Conservation (phyloP, 345 rosid species). For the Arabidopsis arenosa region DNA sequence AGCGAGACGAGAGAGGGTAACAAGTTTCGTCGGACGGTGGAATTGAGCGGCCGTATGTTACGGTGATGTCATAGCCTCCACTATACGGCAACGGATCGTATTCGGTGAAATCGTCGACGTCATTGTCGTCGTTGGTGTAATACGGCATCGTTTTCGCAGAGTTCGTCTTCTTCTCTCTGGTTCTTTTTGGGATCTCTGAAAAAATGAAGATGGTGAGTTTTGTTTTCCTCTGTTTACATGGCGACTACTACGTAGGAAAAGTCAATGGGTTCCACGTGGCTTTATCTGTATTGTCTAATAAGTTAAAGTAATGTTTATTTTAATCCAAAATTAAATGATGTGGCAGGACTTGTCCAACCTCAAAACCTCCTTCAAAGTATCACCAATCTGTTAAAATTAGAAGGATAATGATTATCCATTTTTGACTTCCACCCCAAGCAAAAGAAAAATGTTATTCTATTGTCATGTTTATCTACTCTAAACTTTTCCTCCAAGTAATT, state of each 20-base stretch:
- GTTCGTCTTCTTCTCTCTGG: background rate
- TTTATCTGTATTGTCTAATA: background rate
- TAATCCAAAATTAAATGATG: too few relatives aligned
- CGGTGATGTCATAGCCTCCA: constrained; percentile 75
- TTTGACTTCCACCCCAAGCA: too few relatives aligned
- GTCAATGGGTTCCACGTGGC: constrained; percentile 40
- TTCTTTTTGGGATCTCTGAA: background rate
- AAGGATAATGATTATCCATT: too few relatives aligned
- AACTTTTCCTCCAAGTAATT: too few relatives aligned
- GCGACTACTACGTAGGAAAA: constrained; percentile 31
- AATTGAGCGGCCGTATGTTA: constrained; percentile 80
- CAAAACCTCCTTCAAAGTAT: too few relatives aligned
- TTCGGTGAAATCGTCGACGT: constrained; percentile 71
- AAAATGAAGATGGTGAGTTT: background rate
- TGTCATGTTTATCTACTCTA: too few relatives aligned
- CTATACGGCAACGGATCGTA: constrained; percentile 85
- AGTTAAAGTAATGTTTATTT: background rate
- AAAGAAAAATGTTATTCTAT: too few relatives aligned
- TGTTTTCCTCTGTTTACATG: constrained; percentile 23
- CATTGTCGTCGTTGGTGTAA: constrained; percentile 61
- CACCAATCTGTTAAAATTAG: too few relatives aligned
- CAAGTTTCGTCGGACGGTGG: constrained; percentile 71
- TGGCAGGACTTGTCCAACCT: too few relatives aligned
- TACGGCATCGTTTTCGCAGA: constrained; percentile 65
- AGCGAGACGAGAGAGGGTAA: constrained; percentile 55